Evolutionary conservation across 257 asterid genomes (phyloP).

Genomic region (Vinca minor): DNA sequence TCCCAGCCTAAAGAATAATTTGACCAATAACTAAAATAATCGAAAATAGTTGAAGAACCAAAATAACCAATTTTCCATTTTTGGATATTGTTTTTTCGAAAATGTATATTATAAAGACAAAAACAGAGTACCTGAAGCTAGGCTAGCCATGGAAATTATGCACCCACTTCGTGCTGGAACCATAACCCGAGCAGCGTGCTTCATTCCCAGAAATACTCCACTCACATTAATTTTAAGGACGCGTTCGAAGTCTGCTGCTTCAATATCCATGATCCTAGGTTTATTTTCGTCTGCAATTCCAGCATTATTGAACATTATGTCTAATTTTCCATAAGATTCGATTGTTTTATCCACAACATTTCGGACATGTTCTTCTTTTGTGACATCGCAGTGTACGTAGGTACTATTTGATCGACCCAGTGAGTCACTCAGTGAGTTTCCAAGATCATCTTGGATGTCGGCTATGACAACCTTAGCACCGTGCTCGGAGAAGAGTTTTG

Average conservation of each 20-base stretch:
- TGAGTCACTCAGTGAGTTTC: slow-evolving; percentile 21
- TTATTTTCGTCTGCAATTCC: slow-evolving; percentile 24
- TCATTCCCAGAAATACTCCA: slow-evolving; percentile 48
- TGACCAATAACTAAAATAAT: too few relatives aligned
- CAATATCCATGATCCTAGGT: slow-evolving; percentile 24
- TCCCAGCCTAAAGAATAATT: too few relatives aligned
- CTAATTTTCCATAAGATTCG: slow-evolving; percentile 38
- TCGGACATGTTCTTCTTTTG: slow-evolving; percentile 34
- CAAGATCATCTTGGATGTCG: slow-evolving; percentile 42
- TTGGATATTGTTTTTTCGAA: too few relatives aligned
- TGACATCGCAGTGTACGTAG: slow-evolving; percentile 47
- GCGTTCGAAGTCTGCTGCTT: slow-evolving; percentile 31
- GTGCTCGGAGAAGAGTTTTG: slow-evolving; percentile 35
- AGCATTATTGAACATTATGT: slow-evolving; percentile 57
- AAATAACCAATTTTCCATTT: too few relatives aligned
- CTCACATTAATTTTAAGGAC: slow-evolving; percentile 31
- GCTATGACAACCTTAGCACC: slow-evolving; percentile 59
- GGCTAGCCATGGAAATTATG: slow-evolving; percentile 40
- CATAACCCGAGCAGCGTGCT: slow-evolving; percentile 53
- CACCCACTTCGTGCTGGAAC: slow-evolving; percentile 35
- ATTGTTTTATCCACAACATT: slow-evolving; percentile 34
- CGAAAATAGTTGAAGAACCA: too few relatives aligned
- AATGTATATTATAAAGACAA: too few relatives aligned
- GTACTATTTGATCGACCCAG: slow-evolving; percentile 29
- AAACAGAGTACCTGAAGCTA: slow-evolving; percentile 23